A percentile compares a stretch with the other conserved stretches of the same genome.
phyloP scores from a whole-genome alignment of 2,329 filamentous ascomycete genomes.

The Catunica adiposa region DNA sequence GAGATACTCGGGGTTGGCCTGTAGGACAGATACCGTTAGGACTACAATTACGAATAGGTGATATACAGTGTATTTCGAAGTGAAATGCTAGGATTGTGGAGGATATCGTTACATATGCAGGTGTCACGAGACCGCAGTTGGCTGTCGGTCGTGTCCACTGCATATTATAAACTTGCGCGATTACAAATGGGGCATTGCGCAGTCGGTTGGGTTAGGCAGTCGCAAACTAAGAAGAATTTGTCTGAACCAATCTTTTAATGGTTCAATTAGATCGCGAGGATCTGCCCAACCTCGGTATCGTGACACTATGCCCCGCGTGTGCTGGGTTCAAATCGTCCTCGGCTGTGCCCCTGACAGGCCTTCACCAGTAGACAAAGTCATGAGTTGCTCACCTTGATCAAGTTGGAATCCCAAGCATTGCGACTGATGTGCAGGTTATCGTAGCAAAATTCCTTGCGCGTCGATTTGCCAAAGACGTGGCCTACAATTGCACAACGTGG shows the following conservation, averaged over 20 bases:
- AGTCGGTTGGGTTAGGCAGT: background rate
- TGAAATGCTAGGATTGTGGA: background rate
- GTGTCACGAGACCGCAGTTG: no score
- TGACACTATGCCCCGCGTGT: no score
- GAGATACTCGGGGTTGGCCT: slow-evolving; percentile 92
- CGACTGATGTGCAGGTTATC: slow-evolving; percentile 93
- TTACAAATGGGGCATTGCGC: no score
- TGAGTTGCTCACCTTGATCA: slow-evolving; percentile 67
- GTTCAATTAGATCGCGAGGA: no score
- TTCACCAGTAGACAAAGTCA: background rate
- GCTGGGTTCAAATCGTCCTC: no score
- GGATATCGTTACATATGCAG: no score
- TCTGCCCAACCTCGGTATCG: no score
- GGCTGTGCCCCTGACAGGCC: no score
- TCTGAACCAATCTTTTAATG: no score
- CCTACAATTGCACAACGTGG: slow-evolving; percentile 35
- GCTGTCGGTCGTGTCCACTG: no score
- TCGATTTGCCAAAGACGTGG: slow-evolving; percentile 94
- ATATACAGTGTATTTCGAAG: background rate
- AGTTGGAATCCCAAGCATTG: slow-evolving; percentile 98
- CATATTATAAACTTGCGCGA: no score
- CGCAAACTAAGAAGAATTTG: background rate
- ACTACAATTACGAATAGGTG: background rate
- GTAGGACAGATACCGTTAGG: background rate
- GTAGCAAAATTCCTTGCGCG: slow-evolving; percentile 95